A percentile compares a stretch with the other conserved stretches of the same genome.
These are phyloP conservation scores for Septoria linicola DNA, from an alignment of 2,329 filamentous ascomycete species.

Conservation along the genomic window DNA sequence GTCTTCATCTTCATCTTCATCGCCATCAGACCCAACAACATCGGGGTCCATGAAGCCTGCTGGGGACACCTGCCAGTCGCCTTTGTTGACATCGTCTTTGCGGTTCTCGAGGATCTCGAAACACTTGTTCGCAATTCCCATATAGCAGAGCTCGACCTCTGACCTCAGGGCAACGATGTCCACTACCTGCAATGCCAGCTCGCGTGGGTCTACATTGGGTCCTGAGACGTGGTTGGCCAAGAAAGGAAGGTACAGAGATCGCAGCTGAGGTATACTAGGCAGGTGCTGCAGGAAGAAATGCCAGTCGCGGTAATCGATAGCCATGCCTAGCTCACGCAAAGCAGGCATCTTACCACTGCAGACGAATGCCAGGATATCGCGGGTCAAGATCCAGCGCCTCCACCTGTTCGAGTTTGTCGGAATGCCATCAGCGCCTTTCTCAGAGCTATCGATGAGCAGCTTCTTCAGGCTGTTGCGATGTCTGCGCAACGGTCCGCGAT, in stretches of 20 bases:
- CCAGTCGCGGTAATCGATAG: conserved; percentile 75
- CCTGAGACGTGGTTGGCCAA: conserved; percentile 62
- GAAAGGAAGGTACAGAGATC: conserved; percentile 68
- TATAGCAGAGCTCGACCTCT: conserved; percentile 73
- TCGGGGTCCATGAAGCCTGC: conserved; percentile 49
- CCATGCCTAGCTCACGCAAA: conserved; percentile 69
- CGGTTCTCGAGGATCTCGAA: conserved; percentile 73
- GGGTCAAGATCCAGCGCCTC: conserved; percentile 68
- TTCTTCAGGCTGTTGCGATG: conserved; percentile 71
- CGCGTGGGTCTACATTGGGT: conserved; percentile 59
- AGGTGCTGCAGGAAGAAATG: conserved; percentile 76
- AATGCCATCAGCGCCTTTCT: conserved; percentile 48
- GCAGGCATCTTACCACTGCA: conserved; percentile 73
- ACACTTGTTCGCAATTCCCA: conserved; percentile 74
- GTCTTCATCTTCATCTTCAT: conserved; percentile 53
- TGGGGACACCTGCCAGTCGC: conserved; percentile 43
- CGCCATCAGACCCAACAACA: conserved; percentile 46
- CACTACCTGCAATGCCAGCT: conserved; percentile 72
- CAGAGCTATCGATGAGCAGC: conserved; percentile 70
- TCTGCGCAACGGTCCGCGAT: conserved; percentile 66
- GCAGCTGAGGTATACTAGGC: conserved; percentile 67
- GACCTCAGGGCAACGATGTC: conserved; percentile 75
- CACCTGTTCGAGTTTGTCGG: conserved; percentile 50
- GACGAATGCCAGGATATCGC: conserved; percentile 69
- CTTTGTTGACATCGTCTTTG: conserved; percentile 44